A percentile compares a stretch with the other conserved stretches of the same genome.
These are phyloP conservation scores for Ophiostoma populinum DNA, from an alignment of 2,329 filamentous ascomycete species.

Conservation along the genomic window DNA sequence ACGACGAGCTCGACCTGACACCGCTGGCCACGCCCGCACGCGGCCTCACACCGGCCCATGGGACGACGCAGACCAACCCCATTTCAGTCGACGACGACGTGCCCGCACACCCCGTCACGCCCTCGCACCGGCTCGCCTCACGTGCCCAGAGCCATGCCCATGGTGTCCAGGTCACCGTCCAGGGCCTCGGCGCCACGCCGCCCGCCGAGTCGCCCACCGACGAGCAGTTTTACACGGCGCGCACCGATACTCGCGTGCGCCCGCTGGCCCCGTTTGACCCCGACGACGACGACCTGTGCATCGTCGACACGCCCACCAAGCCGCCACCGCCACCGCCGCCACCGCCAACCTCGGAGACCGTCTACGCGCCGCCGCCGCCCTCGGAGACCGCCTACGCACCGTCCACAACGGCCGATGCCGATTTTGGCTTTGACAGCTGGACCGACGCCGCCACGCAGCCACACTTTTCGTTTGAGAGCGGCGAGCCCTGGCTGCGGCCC, in stretches of 20 bases:
- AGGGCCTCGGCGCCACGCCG: slow-evolving; percentile 8
- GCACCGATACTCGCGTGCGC: neutral
- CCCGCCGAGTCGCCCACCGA: slow-evolving; percentile 6
- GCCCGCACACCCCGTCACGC: neutral
- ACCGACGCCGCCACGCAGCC: neutral
- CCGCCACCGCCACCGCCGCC: neutral
- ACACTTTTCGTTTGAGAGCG: slow-evolving; percentile 6
- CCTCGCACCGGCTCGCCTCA: too few species aligned
- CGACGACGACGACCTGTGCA: slow-evolving; percentile 17
- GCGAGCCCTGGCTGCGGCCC: slow-evolving; percentile 4
- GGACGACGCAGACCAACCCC: neutral
- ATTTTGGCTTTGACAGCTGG: neutral
- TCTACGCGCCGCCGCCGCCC: too few species aligned
- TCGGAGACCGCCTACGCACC: neutral
- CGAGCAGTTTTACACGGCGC: slow-evolving; percentile 12
- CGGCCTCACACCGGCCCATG: neutral
- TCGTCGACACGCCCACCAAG: slow-evolving; percentile 23
- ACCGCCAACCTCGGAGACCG: neutral
- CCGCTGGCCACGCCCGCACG: slow-evolving; percentile 9
- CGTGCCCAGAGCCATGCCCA: too few species aligned
- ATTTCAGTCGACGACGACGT: neutral
- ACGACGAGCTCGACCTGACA: slow-evolving; percentile 16
- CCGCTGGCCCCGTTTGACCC: slow-evolving; percentile 6
- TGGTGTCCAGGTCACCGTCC: too few species aligned
- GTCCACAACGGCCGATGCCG: slow-evolving; percentile 5